Conservation (phyloP, 306 rosid genomes). For the Cucurbita moschata region DNA sequence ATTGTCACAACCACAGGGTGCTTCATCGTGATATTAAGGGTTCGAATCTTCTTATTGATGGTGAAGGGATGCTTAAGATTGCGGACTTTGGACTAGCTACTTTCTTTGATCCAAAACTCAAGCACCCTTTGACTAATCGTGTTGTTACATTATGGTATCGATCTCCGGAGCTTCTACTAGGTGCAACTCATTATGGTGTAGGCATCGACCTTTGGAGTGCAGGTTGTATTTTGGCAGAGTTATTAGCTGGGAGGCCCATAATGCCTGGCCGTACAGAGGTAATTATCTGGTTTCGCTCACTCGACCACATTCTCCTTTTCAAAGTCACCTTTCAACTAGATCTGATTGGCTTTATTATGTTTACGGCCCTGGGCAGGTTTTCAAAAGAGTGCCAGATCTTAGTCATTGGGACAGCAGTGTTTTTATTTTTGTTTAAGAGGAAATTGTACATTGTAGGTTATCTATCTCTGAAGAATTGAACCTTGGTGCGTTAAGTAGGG, state of each 20-base stretch:
- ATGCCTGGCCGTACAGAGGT: conserved; percentile 99
- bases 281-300: background rate
- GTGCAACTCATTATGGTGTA: conserved; percentile 77
- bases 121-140: conserved; percentile 84
- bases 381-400: background rate
- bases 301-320: background rate
- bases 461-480: background rate
- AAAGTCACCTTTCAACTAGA: background rate
- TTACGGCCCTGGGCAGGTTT: background rate
- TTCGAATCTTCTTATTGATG: conserved; percentile 84
- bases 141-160: conserved; percentile 97
- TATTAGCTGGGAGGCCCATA: conserved; percentile 85
- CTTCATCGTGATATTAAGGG: conserved; percentile 98
- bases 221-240: conserved; percentile 89
- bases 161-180: conserved; percentile 91
- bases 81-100: conserved; percentile 95
- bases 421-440: background rate
- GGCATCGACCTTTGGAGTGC: conserved; percentile 95
- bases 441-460: background rate
- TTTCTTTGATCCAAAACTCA: conserved; percentile 63
- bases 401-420: background rate
- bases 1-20: conserved; percentile 60
- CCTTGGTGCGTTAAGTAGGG: background rate
- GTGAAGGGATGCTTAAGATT: conserved; percentile 65
- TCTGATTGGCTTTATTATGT: background rate